Conservation (phyloP, 2,329 filamentous ascomycete species). For the Sporothrix variecibatus region DNA sequence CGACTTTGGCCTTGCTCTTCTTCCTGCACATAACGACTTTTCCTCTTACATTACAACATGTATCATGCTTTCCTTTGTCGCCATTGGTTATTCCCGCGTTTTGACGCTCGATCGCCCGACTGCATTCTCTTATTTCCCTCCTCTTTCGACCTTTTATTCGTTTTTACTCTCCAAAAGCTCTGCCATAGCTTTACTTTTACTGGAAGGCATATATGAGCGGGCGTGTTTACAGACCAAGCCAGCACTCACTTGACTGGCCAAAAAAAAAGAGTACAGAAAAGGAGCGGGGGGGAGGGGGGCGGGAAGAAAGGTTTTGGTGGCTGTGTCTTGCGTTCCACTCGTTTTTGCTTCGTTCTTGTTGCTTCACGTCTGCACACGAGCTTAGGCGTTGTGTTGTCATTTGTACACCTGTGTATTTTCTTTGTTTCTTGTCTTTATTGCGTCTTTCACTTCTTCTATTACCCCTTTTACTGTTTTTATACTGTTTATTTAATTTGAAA, state of each 20-base stretch:
- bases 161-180: background rate
- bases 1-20: background rate
- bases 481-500: slow-evolving; percentile 4
- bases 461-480: slow-evolving; percentile 10
- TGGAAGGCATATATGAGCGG: background rate
- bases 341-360: slow-evolving; percentile 5
- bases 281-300: background rate
- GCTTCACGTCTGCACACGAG: background rate
- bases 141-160: background rate
- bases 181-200: background rate
- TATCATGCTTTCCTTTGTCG: slow-evolving; percentile 15
- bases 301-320: background rate
- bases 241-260: background rate
- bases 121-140: background rate
- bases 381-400: slow-evolving; percentile 18
- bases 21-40: slow-evolving; percentile 21
- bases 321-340: background rate
- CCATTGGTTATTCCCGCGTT: background rate
- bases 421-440: slow-evolving; percentile 12
- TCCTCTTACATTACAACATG: slow-evolving; percentile 8
- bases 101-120: background rate
- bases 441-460: slow-evolving; percentile 10
- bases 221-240: background rate
- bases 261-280: background rate
- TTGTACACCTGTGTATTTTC: background rate